phyloP scores from a whole-genome alignment of 371 early-diverging fungal species.

The Saksenaea oblongispora region DNA sequence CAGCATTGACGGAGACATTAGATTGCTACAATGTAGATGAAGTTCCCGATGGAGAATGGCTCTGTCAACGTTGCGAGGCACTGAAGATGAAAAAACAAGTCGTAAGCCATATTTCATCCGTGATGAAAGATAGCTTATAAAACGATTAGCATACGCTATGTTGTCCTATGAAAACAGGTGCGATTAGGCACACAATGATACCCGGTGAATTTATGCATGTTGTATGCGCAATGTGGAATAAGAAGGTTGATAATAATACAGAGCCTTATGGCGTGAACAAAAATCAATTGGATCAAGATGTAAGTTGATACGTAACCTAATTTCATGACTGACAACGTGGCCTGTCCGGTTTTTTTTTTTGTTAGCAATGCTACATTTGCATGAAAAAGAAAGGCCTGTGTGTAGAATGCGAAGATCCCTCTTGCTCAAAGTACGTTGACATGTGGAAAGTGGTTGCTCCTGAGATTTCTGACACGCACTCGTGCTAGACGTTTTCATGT shows the following conservation, averaged over 20 bases:
- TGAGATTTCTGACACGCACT: neutral
- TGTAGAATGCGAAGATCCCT: constrained; percentile 31
- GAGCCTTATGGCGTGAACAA: constrained; percentile 43
- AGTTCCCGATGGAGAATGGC: constrained; percentile 52
- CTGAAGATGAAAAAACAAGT: constrained; percentile 11
- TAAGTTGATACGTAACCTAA: constrained; percentile 10
- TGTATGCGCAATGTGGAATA: constrained; percentile 58
- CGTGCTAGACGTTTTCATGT: constrained; percentile 14
- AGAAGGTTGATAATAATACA: constrained; percentile 31
- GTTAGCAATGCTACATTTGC: constrained; percentile 37
- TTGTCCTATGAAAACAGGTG: constrained; percentile 50
- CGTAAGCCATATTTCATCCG: neutral
- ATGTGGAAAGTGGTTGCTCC: neutral
- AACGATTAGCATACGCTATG: constrained; percentile 48
- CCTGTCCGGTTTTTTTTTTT: neutral
- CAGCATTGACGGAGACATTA: constrained; percentile 4
- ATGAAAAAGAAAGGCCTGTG: constrained; percentile 32
- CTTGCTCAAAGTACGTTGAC: constrained; percentile 32
- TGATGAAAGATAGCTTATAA: neutral
- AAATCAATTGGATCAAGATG: constrained; percentile 22
- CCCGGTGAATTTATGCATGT: constrained; percentile 59
- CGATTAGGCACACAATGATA: constrained; percentile 52
- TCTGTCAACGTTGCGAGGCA: constrained; percentile 48
- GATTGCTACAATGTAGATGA: constrained; percentile 49
- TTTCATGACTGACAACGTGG: neutral